A percentile compares a stretch with the other conserved stretches of the same genome.
These are phyloP conservation scores for Verticillium tricorpus DNA, from an alignment of 2,329 filamentous ascomycete genomes.

Conservation along the genomic window DNA sequence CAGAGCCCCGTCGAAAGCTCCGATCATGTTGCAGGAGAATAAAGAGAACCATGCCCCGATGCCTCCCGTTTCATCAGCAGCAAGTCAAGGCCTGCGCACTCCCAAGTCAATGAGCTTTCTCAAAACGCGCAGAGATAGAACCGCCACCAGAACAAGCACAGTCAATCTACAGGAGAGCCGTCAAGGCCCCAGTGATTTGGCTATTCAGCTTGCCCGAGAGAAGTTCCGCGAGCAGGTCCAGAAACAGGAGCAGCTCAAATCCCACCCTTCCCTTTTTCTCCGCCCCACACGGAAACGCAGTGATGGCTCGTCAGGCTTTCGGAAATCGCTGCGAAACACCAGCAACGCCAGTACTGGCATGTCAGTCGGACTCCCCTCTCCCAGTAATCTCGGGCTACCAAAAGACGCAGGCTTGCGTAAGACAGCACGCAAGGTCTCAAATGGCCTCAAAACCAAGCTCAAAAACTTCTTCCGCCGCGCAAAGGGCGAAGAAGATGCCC, in stretches of 20 bases:
- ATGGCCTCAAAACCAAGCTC: conserved; percentile 55
- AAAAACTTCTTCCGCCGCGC: conserved; percentile 50
- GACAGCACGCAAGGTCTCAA: conserved; percentile 59
- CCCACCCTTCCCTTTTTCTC: conserved; percentile 40
- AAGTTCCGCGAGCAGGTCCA: conserved; percentile 28
- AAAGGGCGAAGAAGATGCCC: conserved; percentile 21
- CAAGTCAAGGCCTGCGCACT: conserved; percentile 27
- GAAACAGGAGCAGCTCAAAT: conserved; percentile 28
- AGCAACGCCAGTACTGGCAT: conserved; percentile 33
- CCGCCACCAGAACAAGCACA: conserved; percentile 14
- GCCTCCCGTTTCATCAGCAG: background rate
- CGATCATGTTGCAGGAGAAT: background rate
- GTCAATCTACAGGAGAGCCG: conserved; percentile 3
- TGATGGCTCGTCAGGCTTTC: conserved; percentile 31
- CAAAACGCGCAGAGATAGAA: conserved; percentile 20
- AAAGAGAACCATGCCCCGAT: background rate
- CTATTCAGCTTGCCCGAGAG: conserved; percentile 30
- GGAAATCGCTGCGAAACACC: conserved; percentile 45
- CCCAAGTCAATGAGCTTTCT: conserved; percentile 55
- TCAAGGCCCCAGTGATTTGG: conserved; percentile 23
- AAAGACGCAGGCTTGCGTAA: conserved; percentile 30
- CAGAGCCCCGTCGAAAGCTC: background rate
- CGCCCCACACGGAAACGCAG: conserved; percentile 29
- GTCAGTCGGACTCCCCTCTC: conserved; percentile 18
- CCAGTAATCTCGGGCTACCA: background rate